Conservation (phyloP, 2,329 filamentous ascomycete species). For the Neofusicoccum laricinum region DNA sequence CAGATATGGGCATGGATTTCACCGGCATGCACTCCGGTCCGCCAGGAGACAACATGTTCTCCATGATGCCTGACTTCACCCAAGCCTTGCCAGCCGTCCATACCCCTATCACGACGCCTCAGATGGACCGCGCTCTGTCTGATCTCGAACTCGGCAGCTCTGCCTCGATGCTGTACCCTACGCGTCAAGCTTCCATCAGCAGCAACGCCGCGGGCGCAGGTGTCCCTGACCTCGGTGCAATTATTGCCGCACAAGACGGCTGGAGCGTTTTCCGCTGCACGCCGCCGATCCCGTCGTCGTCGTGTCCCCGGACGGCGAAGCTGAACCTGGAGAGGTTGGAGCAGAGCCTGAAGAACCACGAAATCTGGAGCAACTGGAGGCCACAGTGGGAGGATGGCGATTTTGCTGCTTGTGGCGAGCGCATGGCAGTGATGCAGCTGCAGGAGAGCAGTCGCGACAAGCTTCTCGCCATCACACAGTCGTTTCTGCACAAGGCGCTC, state of each 20-base stretch:
- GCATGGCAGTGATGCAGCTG: constrained; percentile 47
- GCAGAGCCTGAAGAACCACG: constrained; percentile 50
- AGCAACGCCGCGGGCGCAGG: constrained; percentile 25
- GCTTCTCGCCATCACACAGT: constrained; percentile 69
- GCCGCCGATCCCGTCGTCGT: constrained; percentile 46
- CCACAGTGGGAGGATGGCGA: constrained; percentile 50
- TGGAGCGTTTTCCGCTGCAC: constrained; percentile 55
- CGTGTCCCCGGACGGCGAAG: constrained; percentile 50
- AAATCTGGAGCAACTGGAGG: constrained; percentile 51
- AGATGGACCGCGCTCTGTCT: constrained; percentile 46
- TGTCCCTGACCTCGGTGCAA: constrained; percentile 45
- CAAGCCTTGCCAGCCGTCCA: constrained; percentile 40
- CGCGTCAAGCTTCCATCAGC: constrained; percentile 40
- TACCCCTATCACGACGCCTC: constrained; percentile 47
- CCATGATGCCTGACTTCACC: constrained; percentile 46
- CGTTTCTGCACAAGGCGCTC: constrained; percentile 67
- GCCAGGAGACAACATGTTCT: constrained; percentile 40
- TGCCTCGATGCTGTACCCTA: constrained; percentile 39
- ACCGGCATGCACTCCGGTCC: constrained; percentile 32
- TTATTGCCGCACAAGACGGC: constrained; percentile 50
- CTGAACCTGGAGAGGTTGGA: constrained; percentile 52
- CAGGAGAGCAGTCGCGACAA: constrained; percentile 62
- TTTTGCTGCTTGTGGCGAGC: constrained; percentile 42
- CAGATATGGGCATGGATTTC: constrained; percentile 46
- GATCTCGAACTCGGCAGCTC: constrained; percentile 46